Evolutionary conservation across 2,329 filamentous ascomycete genomes (phyloP).

Genomic region (Trichocomaceae sp.): DNA sequence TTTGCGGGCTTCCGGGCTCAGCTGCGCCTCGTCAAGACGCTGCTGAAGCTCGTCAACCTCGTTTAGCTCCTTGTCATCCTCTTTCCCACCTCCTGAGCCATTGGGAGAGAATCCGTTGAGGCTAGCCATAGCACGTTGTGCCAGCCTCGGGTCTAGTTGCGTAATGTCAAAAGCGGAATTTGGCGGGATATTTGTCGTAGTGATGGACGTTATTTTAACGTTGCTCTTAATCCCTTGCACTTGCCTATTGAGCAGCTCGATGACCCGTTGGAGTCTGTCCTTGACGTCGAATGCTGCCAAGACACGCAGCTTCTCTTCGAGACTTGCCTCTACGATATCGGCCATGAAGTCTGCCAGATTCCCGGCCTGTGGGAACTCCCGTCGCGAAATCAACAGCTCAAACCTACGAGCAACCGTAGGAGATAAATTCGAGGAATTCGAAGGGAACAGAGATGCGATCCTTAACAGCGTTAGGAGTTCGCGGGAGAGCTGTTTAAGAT

Average conservation of each 20-base stretch:
- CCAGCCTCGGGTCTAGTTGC: constrained; percentile 43
- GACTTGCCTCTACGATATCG: constrained; percentile 77
- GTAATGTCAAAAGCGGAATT: constrained; percentile 52
- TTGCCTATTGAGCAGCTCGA: constrained; percentile 76
- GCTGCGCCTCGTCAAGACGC: constrained; percentile 70
- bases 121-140: constrained; percentile 39
- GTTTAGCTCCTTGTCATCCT: constrained; percentile 73
- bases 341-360: constrained; percentile 93
- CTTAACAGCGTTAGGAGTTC: constrained; percentile 80
- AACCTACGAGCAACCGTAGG: constrained; percentile 80
- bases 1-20: constrained; percentile 79
- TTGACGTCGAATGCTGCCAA: constrained; percentile 74
- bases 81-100: constrained; percentile 37
- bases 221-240: constrained; percentile 78
- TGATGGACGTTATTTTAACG: constrained; percentile 75
- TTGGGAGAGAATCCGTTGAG: constrained; percentile 37
- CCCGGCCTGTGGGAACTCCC: constrained; percentile 75
- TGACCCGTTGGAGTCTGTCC: constrained; percentile 70
- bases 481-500: constrained; percentile 75
- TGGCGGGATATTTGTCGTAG: constrained; percentile 58
- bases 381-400: constrained; percentile 78
- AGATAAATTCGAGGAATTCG: constrained; percentile 62
- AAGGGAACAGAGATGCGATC: constrained; percentile 74
- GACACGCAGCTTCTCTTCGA: constrained; percentile 86
- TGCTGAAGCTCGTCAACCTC: constrained; percentile 90